Base-by-base conservation (phyloP, 1,139 yeast species). In the Magnusiomyces fungicola region DNA sequence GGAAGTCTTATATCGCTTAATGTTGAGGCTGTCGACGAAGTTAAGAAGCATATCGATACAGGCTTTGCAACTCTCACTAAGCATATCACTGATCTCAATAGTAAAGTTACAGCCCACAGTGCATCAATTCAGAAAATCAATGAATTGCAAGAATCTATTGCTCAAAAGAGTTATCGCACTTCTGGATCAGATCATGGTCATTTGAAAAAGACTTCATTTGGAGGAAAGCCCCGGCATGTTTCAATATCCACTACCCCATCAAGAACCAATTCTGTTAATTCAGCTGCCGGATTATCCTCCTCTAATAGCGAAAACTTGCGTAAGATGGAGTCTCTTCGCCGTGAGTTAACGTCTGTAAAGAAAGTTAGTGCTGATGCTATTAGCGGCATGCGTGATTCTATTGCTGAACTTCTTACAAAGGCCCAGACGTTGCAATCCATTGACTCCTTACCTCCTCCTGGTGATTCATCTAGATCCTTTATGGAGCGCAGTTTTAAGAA, bases 401-500 rank as follows among this genome's bases (percentile, higher is more conserved):
- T 87, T 3, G 58, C 64, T 2, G 70, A 66, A 0, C 65, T 87
- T 10, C 56, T 76, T 12, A 63, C 63, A 1, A 75, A 79, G 54
- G 67, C 87, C 3, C 70, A 72, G 27, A 71, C 72, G 14, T 74
- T 88, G 51, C 73, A 70, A 47, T 53, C 55, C 51, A 65, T 18
- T 47, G 66, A 43, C 59, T 69, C 30, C 50, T 64, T 44, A 60
- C 62, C 66, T 65, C 69, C 77, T 63, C 55, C 69, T 56, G 56
- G 77, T 1, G 71, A 78, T 7, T 67, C 79, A 0, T 80, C 80
- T 56, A 73, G 92, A 51, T 64, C 76, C 0, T 88, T 85, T 59
- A 84, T 90, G 83, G 90, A 83, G 47, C 73, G 76, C 14, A 85
- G 96, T 51, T 90, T 86, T 60, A 64, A 72, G 12, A 81, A 80